Percentiles rank a stretch among this genome's conserved stretches.
Evolutionary conservation across 2,329 filamentous ascomycete species (phyloP).

Genomic region (Nectriaceae sp.): DNA sequence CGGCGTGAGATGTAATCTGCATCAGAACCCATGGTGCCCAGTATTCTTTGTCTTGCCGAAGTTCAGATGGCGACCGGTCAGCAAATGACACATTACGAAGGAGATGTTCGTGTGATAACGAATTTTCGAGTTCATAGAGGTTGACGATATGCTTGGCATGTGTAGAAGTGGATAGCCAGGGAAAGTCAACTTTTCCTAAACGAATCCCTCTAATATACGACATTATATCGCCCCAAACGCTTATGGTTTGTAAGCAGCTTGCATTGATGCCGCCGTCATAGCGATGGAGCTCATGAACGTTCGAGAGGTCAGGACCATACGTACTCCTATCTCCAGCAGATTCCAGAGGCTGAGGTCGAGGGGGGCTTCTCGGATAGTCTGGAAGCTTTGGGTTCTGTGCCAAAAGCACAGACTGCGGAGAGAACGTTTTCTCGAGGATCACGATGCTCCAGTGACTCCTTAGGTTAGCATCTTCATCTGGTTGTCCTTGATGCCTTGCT

Average conservation of each 20-base stretch:
- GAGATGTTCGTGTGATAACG: neutral
- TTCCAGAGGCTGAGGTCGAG: neutral
- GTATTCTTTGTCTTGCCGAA: neutral
- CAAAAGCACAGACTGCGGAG: neutral
- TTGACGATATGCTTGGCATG: neutral
- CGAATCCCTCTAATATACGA: neutral
- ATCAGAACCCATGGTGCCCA: slow-evolving; percentile 4
- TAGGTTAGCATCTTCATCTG: neutral
- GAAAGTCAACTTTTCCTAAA: neutral
- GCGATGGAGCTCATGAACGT: neutral
- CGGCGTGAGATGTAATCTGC: slow-evolving; percentile 2
- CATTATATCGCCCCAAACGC: neutral
- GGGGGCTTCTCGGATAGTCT: neutral
- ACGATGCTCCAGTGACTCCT: slow-evolving; percentile 3
- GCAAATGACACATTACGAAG: neutral
- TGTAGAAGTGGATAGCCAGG: slow-evolving; percentile 1
- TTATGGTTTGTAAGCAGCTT: neutral
- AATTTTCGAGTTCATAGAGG: neutral
- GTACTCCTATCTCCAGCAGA: neutral
- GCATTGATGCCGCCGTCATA: neutral
- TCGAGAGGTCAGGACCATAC: neutral
- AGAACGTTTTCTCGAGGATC: slow-evolving; percentile 1
- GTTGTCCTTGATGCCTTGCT: neutral
- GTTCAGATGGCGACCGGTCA: neutral
- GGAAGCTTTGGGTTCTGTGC: neutral